These are phyloP conservation scores for Fusarium guadeloupense DNA, from an alignment of 2,329 filamentous ascomycete genomes.

Conservation along the genomic window DNA sequence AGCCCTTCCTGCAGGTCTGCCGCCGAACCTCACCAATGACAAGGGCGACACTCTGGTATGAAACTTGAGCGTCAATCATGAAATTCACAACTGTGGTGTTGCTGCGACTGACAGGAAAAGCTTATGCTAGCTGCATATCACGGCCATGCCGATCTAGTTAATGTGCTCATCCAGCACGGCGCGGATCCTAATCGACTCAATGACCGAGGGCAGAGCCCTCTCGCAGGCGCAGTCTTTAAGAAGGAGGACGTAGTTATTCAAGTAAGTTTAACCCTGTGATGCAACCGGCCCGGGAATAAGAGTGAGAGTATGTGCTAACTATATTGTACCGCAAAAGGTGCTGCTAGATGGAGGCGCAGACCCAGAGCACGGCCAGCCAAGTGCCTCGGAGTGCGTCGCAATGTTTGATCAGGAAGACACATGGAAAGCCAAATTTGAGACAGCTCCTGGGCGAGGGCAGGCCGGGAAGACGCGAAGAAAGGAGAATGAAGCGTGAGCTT, in stretches of 20 bases:
- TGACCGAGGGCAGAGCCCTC: slow-evolving; percentile 72
- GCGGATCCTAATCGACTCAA: slow-evolving; percentile 75
- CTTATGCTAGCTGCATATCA: slow-evolving; percentile 79
- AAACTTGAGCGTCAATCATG: not conserved
- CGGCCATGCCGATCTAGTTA: slow-evolving; percentile 69
- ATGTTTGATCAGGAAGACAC: slow-evolving; percentile 63
- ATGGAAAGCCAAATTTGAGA: slow-evolving; percentile 61
- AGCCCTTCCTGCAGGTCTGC: slow-evolving; percentile 72
- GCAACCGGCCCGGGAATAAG: not conserved
- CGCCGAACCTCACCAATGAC: slow-evolving; percentile 75
- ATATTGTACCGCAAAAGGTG: slow-evolving; percentile 42
- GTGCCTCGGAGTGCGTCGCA: slow-evolving; percentile 57
- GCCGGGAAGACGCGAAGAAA: slow-evolving; percentile 14
- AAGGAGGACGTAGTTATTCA: slow-evolving; percentile 71
- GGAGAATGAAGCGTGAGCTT: not conserved
- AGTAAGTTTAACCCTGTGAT: slow-evolving; percentile 44
- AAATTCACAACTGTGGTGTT: not conserved
- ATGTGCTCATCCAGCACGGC: slow-evolving; percentile 67
- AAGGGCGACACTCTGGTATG: slow-evolving; percentile 75
- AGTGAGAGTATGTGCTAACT: not conserved
- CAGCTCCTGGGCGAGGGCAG: slow-evolving; percentile 56
- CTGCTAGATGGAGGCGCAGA: slow-evolving; percentile 64
- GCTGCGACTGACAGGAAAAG: slow-evolving; percentile 45
- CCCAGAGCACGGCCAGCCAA: slow-evolving; percentile 61
- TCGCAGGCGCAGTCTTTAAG: slow-evolving; percentile 79